Percentiles rank a stretch among this genome's conserved stretches.
Evolutionary conservation across 1,284 basidiomycete genomes (phyloP).

Genomic region (Stereum hirsutum): DNA sequence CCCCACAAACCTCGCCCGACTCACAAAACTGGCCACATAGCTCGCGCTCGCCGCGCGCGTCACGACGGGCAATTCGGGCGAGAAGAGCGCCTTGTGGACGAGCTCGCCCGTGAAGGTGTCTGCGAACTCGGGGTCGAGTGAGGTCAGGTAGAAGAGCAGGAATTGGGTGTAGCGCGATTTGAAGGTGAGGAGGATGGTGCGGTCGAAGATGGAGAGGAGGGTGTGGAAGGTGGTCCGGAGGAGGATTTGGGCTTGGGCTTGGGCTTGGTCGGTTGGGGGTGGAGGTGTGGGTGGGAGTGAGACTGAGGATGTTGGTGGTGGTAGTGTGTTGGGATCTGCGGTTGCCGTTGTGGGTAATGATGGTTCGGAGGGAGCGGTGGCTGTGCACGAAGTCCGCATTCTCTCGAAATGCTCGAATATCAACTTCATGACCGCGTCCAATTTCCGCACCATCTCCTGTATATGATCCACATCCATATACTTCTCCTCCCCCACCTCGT

Average conservation of each 20-base stretch:
- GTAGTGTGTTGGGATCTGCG: conserved; percentile 6
- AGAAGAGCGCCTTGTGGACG: conserved; percentile 79
- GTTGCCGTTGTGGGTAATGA: conserved; percentile 10
- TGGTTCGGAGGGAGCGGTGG: conserved; percentile 12
- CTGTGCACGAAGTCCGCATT: conserved; percentile 23
- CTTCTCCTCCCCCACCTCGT: conserved; percentile 34
- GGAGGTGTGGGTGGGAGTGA: conserved; percentile 12
- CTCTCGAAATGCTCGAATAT: conserved; percentile 78
- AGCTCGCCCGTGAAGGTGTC: conserved; percentile 93
- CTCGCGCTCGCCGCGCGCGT: conserved; percentile 85
- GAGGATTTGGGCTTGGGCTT: conserved; percentile 25
- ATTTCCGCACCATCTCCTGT: conserved; percentile 81
- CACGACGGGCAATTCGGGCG: conserved; percentile 50
- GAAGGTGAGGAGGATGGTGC: conserved; percentile 90
- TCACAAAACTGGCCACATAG: conserved; percentile 90
- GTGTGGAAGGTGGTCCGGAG: conserved; percentile 71
- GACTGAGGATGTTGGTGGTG: conserved; percentile 14
- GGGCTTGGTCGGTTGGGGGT: conserved; percentile 12
- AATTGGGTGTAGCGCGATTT: conserved; percentile 98
- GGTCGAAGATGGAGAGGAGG: conserved; percentile 88
- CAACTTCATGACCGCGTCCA: conserved; percentile 82
- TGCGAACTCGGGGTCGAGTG: conserved; percentile 81
- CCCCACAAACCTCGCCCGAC: conserved; percentile 83
- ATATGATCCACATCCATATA: conserved; percentile 58
- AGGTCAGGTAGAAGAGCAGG: conserved; percentile 91